These are phyloP conservation scores for Neolentinus lepideus DNA, from an alignment of 1,284 basidiomycete species.

Conservation along the genomic window DNA sequence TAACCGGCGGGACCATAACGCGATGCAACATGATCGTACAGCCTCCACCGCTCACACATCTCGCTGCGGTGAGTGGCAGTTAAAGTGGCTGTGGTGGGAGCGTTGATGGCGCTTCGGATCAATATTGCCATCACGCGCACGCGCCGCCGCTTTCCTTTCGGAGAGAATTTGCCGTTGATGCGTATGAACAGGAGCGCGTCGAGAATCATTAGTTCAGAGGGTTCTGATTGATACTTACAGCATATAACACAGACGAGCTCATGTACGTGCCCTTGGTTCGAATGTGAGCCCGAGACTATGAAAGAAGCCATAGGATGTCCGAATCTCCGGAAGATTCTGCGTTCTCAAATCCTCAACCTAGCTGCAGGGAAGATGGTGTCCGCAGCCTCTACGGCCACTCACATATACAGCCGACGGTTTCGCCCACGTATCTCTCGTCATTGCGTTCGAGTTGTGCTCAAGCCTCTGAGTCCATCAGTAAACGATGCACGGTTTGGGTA, in stretches of 20 bases:
- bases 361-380: too few species aligned
- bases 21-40: neutral
- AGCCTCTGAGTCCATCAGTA: too few species aligned
- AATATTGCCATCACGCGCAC: neutral
- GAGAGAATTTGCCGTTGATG: neutral
- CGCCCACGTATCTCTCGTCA: neutral
- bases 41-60: neutral
- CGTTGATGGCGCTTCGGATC: neutral
- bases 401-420: too few species aligned
- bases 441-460: neutral
- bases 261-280: too few species aligned
- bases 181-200: neutral
- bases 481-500: too few species aligned
- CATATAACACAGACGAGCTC: neutral
- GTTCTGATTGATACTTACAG: neutral
- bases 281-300: too few species aligned
- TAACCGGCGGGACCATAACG: neutral
- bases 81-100: neutral
- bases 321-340: too few species aligned
- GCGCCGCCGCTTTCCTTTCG: neutral
- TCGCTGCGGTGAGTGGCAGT: neutral
- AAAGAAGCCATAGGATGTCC: too few species aligned
- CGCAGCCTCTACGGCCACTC: too few species aligned
- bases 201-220: neutral
- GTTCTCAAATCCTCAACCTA: too few species aligned